Conservation (phyloP, 2,329 filamentous ascomycete species). For the Dactylellina leptospora region DNA sequence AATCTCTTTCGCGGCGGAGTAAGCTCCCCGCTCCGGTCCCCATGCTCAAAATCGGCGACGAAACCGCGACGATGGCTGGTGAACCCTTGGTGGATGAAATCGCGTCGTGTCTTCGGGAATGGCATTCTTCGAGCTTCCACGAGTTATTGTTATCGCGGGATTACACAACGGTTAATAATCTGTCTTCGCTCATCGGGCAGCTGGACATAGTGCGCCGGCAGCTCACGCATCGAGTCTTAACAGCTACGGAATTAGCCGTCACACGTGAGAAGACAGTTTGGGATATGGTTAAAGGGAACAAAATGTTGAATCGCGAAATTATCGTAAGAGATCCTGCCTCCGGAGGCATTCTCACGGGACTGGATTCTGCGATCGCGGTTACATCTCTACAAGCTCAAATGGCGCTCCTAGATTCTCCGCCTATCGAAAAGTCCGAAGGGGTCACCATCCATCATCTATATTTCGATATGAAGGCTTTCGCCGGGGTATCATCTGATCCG, state of each 20-base stretch:
- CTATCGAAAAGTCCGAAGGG: slow-evolving; percentile 72
- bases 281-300: slow-evolving; percentile 93
- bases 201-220: slow-evolving; percentile 87
- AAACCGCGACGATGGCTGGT: slow-evolving; percentile 85
- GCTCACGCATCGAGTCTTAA: slow-evolving; percentile 92
- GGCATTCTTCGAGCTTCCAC: slow-evolving; percentile 97
- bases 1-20: slow-evolving; percentile 64
- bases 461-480: slow-evolving; percentile 83
- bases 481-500: slow-evolving; percentile 77
- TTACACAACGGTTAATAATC: slow-evolving; percentile 80
- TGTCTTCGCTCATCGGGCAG: slow-evolving; percentile 81
- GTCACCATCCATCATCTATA: slow-evolving; percentile 80
- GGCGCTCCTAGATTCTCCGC: slow-evolving; percentile 88
- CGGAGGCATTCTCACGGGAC: slow-evolving; percentile 85
- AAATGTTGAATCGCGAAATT: slow-evolving; percentile 89
- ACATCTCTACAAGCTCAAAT: slow-evolving; percentile 93
- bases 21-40: slow-evolving; percentile 92
- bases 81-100: slow-evolving; percentile 98
- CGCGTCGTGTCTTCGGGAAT: slow-evolving; percentile 93
- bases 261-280: slow-evolving; percentile 91
- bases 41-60: slow-evolving; percentile 96
- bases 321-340: slow-evolving; percentile 90
- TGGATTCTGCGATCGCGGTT: slow-evolving; percentile 91
- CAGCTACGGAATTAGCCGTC: slow-evolving; percentile 79
- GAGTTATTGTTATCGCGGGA: slow-evolving; percentile 83